A percentile compares a stretch with the other conserved stretches of the same genome.
phyloP scores from a whole-genome alignment of 2,329 filamentous ascomycete genomes.

The Byssoonygena ceratinophila region DNA sequence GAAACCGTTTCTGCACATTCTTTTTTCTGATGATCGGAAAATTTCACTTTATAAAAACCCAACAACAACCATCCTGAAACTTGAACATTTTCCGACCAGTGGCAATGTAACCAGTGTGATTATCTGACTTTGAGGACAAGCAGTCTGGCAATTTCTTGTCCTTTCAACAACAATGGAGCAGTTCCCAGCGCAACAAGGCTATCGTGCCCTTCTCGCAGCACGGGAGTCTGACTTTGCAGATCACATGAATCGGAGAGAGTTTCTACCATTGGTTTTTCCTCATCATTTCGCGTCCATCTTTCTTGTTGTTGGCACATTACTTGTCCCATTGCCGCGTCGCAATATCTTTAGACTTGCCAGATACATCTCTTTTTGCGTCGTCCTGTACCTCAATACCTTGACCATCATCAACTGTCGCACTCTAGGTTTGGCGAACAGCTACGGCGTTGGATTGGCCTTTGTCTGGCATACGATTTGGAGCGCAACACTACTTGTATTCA shows the following conservation, averaged over 20 bases:
- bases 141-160: too few relatives aligned
- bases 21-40: too few relatives aligned
- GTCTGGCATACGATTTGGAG: conserved; percentile 48
- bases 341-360: conserved; percentile 29
- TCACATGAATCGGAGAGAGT: conserved; percentile 23
- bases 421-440: conserved; percentile 42
- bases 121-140: too few relatives aligned
- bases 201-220: conserved; percentile 22
- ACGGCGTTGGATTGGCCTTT: conserved; percentile 45
- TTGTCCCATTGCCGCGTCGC: conserved; percentile 39
- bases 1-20: too few relatives aligned
- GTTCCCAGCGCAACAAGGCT: conserved; percentile 14
- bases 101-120: too few relatives aligned
- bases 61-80: too few relatives aligned
- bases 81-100: too few relatives aligned
- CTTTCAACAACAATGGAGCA: not conserved
- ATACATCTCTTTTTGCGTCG: conserved; percentile 37
- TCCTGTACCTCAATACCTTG: conserved; percentile 37
- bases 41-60: too few relatives aligned
- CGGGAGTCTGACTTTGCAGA: conserved; percentile 21
- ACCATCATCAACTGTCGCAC: conserved; percentile 32
- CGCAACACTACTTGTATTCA: conserved; percentile 43
- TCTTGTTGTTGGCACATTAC: conserved; percentile 40
- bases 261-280: conserved; percentile 30
- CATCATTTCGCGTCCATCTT: conserved; percentile 24